Base-by-base conservation (phyloP, 495 filamentous ascomycete species). In the Hypoxylon lienhwacheense region DNA sequence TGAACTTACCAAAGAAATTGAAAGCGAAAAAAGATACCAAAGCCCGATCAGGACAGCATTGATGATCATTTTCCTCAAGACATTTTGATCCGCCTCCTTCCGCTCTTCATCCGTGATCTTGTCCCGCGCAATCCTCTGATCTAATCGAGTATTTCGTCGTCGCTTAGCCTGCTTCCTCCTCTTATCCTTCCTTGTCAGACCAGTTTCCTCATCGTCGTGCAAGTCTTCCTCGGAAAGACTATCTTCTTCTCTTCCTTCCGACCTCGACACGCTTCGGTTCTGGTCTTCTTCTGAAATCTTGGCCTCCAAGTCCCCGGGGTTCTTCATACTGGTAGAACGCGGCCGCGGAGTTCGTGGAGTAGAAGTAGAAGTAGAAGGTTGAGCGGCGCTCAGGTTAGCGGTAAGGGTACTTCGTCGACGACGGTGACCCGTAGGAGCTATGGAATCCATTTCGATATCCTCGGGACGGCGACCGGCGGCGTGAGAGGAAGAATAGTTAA, bases 21-120 rank as follows among this genome's bases (percentile, higher is more conserved):
- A 88, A 28, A 97, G 81, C 12, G 91, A 96, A 70, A 97, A 97
- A 21, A 89, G 74, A 71, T 97, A 96, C 93, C 93, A 98, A 56
- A 95, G 74, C 20, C 81, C 80, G 48, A 98, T 96, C 56, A 98
- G 71, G 2, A 80, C 61, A 25, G 71, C 78, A 68, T 98, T 97
- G 58, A 88, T 75, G 20, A 85, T 62, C 45, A 88, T 69, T 52
- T 73, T 81, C 70, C 74, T 85, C 10, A 89, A 28, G 4, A 97
- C 80, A 62, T 75, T 86, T 63, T 81, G 76, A 70, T 93, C 87
- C 5, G 84, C 85, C 64, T 83, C 66, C 55, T 79, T 83, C 66
- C 82, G 80, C 67, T 89, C 86, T 34, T 83, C 83, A 22, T 75
- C 73, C 10, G 80, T 79, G 21, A 82, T 73, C 24, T 70, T 73